Evolutionary conservation across 2,329 filamentous ascomycete species (phyloP).

Genomic region (Coniella vitis): DNA sequence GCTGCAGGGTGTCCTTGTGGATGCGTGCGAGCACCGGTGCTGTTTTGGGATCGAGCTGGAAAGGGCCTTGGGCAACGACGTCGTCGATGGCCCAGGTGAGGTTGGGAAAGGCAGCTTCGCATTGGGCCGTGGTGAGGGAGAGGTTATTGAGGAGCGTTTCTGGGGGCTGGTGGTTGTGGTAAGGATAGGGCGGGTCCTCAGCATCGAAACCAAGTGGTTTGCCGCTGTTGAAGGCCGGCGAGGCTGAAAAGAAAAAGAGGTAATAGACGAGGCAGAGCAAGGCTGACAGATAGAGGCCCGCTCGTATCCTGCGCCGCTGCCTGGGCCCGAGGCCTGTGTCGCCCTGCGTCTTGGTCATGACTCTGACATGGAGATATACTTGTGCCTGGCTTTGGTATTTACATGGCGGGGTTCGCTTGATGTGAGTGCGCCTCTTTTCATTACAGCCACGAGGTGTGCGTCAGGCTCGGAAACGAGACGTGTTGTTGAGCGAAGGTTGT

Average conservation of each 20-base stretch:
- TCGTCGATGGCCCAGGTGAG: conserved; percentile 40
- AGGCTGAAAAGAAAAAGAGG: conserved; percentile 19
- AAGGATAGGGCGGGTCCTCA: neutral
- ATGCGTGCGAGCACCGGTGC: conserved; percentile 36
- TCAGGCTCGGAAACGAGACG: too few relatives aligned
- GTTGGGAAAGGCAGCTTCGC: conserved; percentile 37
- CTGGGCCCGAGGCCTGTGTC: conserved; percentile 17
- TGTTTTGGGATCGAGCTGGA: conserved; percentile 31
- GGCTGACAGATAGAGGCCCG: conserved; percentile 18
- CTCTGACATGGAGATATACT: too few relatives aligned
- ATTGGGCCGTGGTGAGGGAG: conserved; percentile 36
- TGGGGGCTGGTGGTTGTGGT: conserved; percentile 3
- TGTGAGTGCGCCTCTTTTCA: too few relatives aligned
- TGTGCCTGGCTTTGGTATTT: too few relatives aligned
- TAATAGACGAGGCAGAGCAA: conserved; percentile 20
- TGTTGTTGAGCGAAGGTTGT: conserved; percentile 1
- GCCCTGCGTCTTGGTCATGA: neutral
- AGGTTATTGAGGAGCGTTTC: conserved; percentile 26
- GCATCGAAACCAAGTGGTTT: too few relatives aligned
- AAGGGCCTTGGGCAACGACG: conserved; percentile 36
- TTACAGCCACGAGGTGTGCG: too few relatives aligned
- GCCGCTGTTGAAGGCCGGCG: too few relatives aligned
- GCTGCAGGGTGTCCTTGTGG: conserved; percentile 31
- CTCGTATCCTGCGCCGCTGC: conserved; percentile 20
- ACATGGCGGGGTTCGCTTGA: too few relatives aligned